These are phyloP conservation scores for Pythium volutum DNA, from an alignment of 352 stramenopile genomes.

Conservation along the genomic window DNA sequence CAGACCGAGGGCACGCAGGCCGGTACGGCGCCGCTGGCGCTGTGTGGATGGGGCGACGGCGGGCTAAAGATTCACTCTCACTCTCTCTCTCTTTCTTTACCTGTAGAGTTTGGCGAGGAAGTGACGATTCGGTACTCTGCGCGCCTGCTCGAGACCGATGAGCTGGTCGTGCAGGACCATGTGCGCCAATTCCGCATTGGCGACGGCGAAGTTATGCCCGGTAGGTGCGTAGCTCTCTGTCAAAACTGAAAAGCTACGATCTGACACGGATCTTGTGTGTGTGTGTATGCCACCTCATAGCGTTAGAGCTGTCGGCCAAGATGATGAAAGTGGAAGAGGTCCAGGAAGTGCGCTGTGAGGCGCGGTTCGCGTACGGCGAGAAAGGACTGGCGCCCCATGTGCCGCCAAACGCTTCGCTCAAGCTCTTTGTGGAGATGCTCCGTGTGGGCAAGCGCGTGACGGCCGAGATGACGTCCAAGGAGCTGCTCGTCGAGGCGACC, in stretches of 20 bases:
- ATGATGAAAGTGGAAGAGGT: slow-evolving; percentile 75
- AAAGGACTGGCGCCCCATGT: slow-evolving; percentile 52
- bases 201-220: slow-evolving; percentile 76
- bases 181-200: slow-evolving; percentile 74
- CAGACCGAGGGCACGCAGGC: slow-evolving; percentile 58
- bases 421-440: slow-evolving; percentile 55
- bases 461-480: slow-evolving; percentile 65
- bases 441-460: slow-evolving; percentile 65
- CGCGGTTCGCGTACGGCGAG: slow-evolving; percentile 73
- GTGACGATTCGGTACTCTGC: slow-evolving; percentile 70
- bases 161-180: slow-evolving; percentile 42
- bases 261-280: neutral
- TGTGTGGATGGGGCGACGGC: too few species aligned
- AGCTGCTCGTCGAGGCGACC: slow-evolving; percentile 69
- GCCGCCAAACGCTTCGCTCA: slow-evolving; percentile 43
- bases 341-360: slow-evolving; percentile 70
- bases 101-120: slow-evolving; percentile 81
- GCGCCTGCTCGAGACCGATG: slow-evolving; percentile 43
- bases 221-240: slow-evolving; percentile 25
- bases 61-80: neutral
- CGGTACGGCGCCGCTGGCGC: slow-evolving; percentile 28
- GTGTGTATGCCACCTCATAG: slow-evolving; percentile 26
- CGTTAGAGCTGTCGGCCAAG: slow-evolving; percentile 73
- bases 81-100: neutral
- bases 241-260: neutral